Evolutionary conservation across 2,329 filamentous ascomycete species (phyloP), one percentile per base, ranked within the genome.

Genomic region (Aspergillus pseudoterreus): DNA sequence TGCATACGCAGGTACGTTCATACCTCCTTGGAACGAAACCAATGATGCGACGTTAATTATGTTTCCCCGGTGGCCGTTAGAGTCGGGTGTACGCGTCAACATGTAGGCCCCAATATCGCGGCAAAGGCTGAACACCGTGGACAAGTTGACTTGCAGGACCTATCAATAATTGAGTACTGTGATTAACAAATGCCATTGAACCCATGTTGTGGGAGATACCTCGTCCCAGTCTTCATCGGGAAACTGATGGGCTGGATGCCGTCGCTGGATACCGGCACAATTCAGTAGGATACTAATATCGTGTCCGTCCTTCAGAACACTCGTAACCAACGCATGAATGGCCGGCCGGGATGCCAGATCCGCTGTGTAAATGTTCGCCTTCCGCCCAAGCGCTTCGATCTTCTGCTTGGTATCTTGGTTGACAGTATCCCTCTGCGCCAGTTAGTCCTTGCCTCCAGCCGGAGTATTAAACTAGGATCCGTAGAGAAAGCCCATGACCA

Each of bases 91-190:
- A 4, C 66, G 65, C 12, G 61, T 56, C 10, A 70, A 53, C 15
- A 70, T 52, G 32, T 68, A 68, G 32, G 66, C 65, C n/a, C 65
- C 67, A 5, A 70, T 68, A 54, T 70, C 67, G 43, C 67, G 67
- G 44, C 63, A 63, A 21, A 70, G 56, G 2, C 57, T 52, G 42
- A 95, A 96, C 49, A 94, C 88, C 39, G 87, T 80, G 64, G 82
- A 87, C 42, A 95, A 82, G 73, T 96, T 96, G 45, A 95, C 87
- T 76, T 95, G 88, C 38, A 96, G 76, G 27, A 96, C 87, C 79
- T 80, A 47, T 42, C 2, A 12, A 5, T 15, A 42, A n/a, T 17
- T 15, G 6, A 42, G 14, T 15, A 38, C 17, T 22, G 2, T 19
- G 38, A 41, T 22, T 42, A 19, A 6, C 12, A 6, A 19, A 14